A percentile compares a stretch with the other conserved stretches of the same genome.
Conservation (phyloP, 306 rosid species). For the Prunus mume region DNA sequence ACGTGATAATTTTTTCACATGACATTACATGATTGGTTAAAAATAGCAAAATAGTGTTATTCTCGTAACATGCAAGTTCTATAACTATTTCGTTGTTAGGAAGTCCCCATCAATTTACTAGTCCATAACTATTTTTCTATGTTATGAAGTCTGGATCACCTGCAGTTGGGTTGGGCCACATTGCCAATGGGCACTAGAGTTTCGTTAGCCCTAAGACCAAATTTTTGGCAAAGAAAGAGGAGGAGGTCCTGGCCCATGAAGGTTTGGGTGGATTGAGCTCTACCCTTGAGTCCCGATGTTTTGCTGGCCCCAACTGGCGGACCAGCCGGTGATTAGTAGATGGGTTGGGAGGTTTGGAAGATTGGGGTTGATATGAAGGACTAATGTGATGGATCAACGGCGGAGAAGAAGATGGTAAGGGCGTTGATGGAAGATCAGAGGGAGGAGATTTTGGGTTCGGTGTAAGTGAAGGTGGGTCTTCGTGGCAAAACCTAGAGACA, state of each 20-base stretch:
- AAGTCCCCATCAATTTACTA: no score
- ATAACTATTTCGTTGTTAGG: no score
- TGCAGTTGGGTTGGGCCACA: no score
- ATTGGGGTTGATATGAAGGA: constrained; percentile 17
- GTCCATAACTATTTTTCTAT: no score
- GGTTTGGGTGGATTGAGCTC: constrained; percentile 13
- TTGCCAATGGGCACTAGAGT: no score
- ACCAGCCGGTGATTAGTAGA: neutral
- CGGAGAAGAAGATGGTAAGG: neutral
- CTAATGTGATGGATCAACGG: neutral
- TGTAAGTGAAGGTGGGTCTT: neutral
- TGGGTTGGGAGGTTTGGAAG: neutral
- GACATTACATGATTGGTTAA: accelerated
- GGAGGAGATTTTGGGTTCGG: neutral
- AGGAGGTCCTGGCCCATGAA: constrained; percentile 30
- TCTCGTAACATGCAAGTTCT: accelerated
- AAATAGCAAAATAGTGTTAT: no score
- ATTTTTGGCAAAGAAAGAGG: neutral
- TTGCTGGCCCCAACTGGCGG: constrained; percentile 13
- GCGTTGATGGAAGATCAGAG: neutral
- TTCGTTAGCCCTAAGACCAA: no score
- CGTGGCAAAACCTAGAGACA: no score
- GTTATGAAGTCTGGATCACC: no score
- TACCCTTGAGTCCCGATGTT: constrained; percentile 29
- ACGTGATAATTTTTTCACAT: no score